phyloP scores from a whole-genome alignment of 179 eudicot genomes.

The Beta macrorhiza region DNA sequence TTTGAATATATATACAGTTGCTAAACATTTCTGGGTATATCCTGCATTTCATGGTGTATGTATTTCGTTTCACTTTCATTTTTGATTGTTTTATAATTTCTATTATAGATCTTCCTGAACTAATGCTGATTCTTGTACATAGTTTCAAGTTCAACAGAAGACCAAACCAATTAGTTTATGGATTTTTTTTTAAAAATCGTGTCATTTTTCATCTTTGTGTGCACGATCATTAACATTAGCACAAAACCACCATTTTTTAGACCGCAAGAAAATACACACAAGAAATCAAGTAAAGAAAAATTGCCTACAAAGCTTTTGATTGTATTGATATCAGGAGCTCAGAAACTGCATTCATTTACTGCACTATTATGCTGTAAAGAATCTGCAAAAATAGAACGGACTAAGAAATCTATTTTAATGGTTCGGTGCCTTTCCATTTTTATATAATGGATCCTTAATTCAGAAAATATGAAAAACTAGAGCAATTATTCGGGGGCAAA shows the following conservation, averaged over 20 bases:
- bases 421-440: not conserved
- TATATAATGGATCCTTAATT: not conserved
- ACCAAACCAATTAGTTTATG: too few relatives aligned
- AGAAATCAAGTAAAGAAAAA: not conserved
- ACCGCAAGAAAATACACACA: not conserved
- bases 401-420: not conserved
- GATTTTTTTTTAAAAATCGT: too few relatives aligned
- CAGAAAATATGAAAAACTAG: not conserved
- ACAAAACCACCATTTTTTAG: not conserved
- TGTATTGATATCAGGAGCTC: slow-evolving; percentile 19
- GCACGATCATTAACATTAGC: too few relatives aligned
- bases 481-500: not conserved
- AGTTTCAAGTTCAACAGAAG: too few relatives aligned
- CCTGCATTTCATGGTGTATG: not conserved
- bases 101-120: not conserved
- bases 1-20: not conserved
- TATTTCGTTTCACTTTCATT: not conserved
- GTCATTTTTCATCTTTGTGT: too few relatives aligned
- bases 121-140: not conserved
- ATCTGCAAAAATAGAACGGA: not conserved
- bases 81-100: not conserved
- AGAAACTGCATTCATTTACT: slow-evolving; percentile 17
- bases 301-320: not conserved
- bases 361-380: slow-evolving; percentile 1
- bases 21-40: not conserved